Evolutionary conservation across 257 asterid genomes (phyloP).

Genomic region (Fraxinus pennsylvanica): DNA sequence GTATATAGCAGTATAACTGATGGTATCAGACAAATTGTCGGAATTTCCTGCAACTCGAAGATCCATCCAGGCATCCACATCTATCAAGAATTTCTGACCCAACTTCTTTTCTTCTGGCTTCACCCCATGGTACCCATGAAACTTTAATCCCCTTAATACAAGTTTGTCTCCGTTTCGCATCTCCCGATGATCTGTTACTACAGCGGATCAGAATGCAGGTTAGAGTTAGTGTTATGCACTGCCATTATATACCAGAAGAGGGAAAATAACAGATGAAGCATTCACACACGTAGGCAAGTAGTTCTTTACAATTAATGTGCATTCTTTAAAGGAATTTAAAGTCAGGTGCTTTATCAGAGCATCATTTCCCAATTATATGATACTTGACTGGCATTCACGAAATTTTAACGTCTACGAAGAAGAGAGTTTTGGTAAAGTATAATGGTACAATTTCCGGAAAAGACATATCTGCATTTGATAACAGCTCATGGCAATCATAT

Average conservation of each 20-base stretch:
- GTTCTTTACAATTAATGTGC: background rate
- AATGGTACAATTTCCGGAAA: background rate
- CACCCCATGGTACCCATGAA: slow-evolving; percentile 95
- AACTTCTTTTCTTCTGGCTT: slow-evolving; percentile 75
- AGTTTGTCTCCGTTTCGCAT: slow-evolving; percentile 72
- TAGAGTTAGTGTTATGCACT: background rate
- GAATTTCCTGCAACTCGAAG: slow-evolving; percentile 75
- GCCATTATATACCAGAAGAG: background rate
- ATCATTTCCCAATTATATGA: too few relatives aligned
- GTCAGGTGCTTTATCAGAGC: background rate
- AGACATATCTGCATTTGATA: too few relatives aligned
- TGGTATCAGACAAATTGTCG: slow-evolving; percentile 64
- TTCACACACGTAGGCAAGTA: background rate
- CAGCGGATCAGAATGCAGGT: slow-evolving; percentile 15
- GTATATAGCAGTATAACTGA: slow-evolving; percentile 82
- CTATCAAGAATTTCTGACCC: slow-evolving; percentile 87
- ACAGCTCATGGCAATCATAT: background rate
- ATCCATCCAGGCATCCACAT: slow-evolving; percentile 94
- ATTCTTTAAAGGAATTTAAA: background rate
- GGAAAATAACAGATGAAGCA: background rate
- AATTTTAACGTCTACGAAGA: background rate
- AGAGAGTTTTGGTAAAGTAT: background rate
- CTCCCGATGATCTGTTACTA: slow-evolving; percentile 36
- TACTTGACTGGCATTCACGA: background rate
- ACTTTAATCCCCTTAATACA: slow-evolving; percentile 77